Percentiles rank a stretch among this genome's conserved stretches.
Evolutionary conservation across 495 filamentous ascomycete genomes (phyloP).

Genomic region (Aspergillus conjunctus): DNA sequence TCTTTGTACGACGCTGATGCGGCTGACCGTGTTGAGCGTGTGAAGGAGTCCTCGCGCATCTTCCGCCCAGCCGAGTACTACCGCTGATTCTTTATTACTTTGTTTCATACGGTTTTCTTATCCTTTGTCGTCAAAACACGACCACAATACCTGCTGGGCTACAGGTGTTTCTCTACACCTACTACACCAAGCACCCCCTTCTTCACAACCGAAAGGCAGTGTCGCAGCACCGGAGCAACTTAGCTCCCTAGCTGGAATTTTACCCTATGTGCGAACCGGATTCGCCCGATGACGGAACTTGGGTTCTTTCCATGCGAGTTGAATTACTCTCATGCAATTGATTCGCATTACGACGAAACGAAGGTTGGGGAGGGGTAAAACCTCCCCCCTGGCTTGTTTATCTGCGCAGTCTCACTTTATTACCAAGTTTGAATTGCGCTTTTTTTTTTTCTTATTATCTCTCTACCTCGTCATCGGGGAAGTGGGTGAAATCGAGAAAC

Average conservation of each 20-base stretch:
- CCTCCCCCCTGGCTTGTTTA: neutral
- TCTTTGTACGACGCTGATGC: constrained; percentile 45
- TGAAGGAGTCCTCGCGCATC: constrained; percentile 34
- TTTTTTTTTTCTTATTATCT: constrained; percentile 5
- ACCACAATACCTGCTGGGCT: constrained; percentile 9
- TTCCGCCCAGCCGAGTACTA: constrained; percentile 35
- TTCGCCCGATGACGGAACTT: constrained; percentile 13
- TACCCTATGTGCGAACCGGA: constrained; percentile 16
- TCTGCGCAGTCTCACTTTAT: neutral
- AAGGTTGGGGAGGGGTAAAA: neutral
- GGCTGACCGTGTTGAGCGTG: constrained; percentile 42
- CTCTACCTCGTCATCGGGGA: neutral
- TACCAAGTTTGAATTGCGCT: neutral
- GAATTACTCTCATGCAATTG: constrained; percentile 10
- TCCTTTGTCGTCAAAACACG: constrained; percentile 4
- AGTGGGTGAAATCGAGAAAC: neutral
- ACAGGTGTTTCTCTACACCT: constrained; percentile 4
- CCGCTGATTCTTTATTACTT: constrained; percentile 27
- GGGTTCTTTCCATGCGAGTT: constrained; percentile 9
- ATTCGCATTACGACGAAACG: constrained; percentile 4
- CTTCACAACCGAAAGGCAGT: neutral
- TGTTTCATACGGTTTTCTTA: neutral
- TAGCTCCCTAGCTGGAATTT: neutral
- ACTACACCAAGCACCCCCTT: neutral
- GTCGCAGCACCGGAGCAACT: neutral